Evolutionary conservation across 805 yeast genomes (phyloP), one percentile per base, ranked within the genome.

Genomic region (Kluyveromyces aestuarii): DNA sequence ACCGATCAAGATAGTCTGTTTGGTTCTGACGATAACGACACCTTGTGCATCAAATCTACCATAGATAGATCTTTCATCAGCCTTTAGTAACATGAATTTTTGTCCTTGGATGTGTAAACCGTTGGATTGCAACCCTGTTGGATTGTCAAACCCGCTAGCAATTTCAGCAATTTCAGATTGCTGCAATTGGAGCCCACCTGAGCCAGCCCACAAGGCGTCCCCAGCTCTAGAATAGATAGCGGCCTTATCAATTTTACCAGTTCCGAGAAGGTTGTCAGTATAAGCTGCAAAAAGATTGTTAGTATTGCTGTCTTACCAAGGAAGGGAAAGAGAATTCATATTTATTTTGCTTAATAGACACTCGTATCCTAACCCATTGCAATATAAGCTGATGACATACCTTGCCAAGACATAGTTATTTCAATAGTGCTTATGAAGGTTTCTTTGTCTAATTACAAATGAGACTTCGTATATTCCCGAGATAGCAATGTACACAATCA

Each of bases 211-310:
- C 47, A 81, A 77, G 18, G 96, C 78, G 67, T 90, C 96, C 42
- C 99, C 99, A 13, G 95, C 96, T 57, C 86, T 84, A 9, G 97
- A 90, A 70, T 86, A 90, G 57, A 93, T 80, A 40, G 95, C 93
- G 35, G 98, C 96, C 67, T 81, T 81, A 72, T 91, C 97, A 56
- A 93, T 75, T 68, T 87, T 87, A 53, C 88, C 87, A 46, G 97
- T 85, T 49, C 83, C 86, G 56, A 85, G 72, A 58, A 93, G 81
- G 72, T 89, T 91, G 67, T 93, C 98, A 48, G 96, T 89, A 77
- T 93, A 93, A 52, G 97, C 97, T 89, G 37, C 38, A 36, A 38
- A 42, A 30, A 25, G 27, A 40, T 43, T 43, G 46, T 41, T 40
- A 45, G 33, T 36, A 19, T 41, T 41, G n/a, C n/a, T 21, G 3